Base-by-base conservation (phyloP, 1,284 basidiomycete species). In the Fistulinella cinereoalba region DNA sequence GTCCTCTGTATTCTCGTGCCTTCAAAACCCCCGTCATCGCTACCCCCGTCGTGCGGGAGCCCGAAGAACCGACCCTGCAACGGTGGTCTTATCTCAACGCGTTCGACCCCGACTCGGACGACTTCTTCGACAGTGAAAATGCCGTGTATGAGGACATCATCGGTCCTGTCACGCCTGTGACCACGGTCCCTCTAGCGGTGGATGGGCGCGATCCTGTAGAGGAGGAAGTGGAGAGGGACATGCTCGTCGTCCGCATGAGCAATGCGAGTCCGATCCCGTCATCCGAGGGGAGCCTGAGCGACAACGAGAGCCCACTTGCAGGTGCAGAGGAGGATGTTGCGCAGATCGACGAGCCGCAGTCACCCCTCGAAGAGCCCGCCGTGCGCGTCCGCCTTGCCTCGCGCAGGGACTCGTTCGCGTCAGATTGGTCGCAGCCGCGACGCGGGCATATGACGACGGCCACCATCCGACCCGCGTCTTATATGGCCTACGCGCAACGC, bases 61-160 rank as follows among this genome's bases (percentile, higher is more conserved):
- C 75, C 38, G 75, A 79, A 54, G 58, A 61, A 23, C 54, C 54
- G 25, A 53, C 62, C 23, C 80, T 71, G 70, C 70, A 78, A 61
- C 79, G 69, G 62, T 88, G 85, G 85, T 77, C 80, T 50, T 69
- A 73, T 52, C 74, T 72, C 64, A 83, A 85, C 61, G 69, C 77
- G 6, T 88, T 88, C 61, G 85, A 88, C 66, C 85, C 86, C n/a
- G 86, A 88, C 64, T 80, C 83, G 12, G 85, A 88, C 54, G 85
- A 86, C 53, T 88, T 88, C 64, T 85, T 83, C 60, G 66, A 69
- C 43, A 61, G 59, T 38, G 72, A 75, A 50, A 71, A 80, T 51
- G 81, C 82, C 8, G 77, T 83, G 50, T 81, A 79, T 64, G 85
- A 88, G 71, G 77, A 77, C 46, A 81, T 85, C 64, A 58, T 85